A percentile compares a stretch with the other conserved stretches of the same genome.
Evolutionary conservation across 164 flowering plant species (phyloP).

Genomic region (Brasenia schreberi): DNA sequence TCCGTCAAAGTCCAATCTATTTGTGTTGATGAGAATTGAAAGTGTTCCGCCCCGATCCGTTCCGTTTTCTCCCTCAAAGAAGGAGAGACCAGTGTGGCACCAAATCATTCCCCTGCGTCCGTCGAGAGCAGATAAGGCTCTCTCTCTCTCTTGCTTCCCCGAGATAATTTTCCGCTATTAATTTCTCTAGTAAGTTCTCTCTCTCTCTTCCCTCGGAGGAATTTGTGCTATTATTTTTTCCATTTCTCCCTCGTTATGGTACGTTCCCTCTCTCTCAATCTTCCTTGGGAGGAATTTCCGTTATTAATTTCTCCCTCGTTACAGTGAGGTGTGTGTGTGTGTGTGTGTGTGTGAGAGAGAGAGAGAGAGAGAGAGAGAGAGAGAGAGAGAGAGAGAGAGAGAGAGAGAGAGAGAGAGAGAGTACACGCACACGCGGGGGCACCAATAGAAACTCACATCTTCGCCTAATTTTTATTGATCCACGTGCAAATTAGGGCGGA

Average conservation of each 20-base stretch:
- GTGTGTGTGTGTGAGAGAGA: too few relatives aligned
- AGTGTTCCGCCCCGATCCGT: not conserved
- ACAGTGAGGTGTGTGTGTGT: too few relatives aligned
- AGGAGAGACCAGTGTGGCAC: not conserved
- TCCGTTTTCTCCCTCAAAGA: not conserved
- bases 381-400: too few relatives aligned
- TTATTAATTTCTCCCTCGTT: too few relatives aligned
- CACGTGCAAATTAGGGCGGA: too few relatives aligned
- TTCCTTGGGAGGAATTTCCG: not conserved
- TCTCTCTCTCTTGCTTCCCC: not conserved
- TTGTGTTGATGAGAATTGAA: not conserved
- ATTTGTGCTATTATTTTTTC: not conserved
- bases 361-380: too few relatives aligned
- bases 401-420: too few relatives aligned
- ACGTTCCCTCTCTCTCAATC: not conserved
- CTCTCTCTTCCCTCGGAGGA: not conserved
- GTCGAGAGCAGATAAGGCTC: not conserved
- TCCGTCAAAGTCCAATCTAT: too few relatives aligned
- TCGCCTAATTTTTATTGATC: not conserved
- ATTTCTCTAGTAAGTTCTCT: not conserved
- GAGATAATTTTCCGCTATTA: not conserved
- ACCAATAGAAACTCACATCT: not conserved
- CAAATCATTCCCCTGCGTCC: not conserved
- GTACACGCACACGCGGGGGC: too few relatives aligned
- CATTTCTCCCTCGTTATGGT: not conserved